A percentile compares a stretch with the other conserved stretches of the same genome.
Conservation (phyloP, 352 stramenopile species). For the Globisporangium paddicum region DNA sequence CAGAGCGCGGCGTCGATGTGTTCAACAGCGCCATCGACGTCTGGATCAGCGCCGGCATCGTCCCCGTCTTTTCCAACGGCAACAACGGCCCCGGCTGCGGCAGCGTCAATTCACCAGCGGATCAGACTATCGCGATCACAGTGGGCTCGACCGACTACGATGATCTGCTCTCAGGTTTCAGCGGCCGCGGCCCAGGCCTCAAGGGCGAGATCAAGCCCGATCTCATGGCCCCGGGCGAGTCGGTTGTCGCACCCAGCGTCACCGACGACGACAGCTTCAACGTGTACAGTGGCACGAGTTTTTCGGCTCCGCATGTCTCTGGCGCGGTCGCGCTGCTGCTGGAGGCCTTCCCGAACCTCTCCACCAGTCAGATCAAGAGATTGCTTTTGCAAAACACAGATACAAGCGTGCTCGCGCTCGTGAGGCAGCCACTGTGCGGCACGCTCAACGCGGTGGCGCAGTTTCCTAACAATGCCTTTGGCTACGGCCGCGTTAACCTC, state of each 20-base stretch:
- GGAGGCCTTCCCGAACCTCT: slow-evolving; percentile 25
- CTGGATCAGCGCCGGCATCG: slow-evolving; percentile 47
- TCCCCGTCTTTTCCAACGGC: slow-evolving; percentile 48
- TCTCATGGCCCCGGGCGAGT: slow-evolving; percentile 28
- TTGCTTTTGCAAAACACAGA: slow-evolving; percentile 17
- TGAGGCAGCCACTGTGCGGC: slow-evolving; percentile 6
- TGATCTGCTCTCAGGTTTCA: slow-evolving; percentile 27
- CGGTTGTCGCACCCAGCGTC: slow-evolving; percentile 19
- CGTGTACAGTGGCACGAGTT: slow-evolving; percentile 29
- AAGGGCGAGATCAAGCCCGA: slow-evolving; percentile 42
- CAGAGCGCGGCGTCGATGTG: slow-evolving; percentile 22
- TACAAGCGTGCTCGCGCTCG: slow-evolving; percentile 8
- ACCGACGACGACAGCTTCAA: slow-evolving; percentile 8
- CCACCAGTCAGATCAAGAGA: slow-evolving; percentile 18
- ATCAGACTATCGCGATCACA: slow-evolving; percentile 30
- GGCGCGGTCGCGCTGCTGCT: slow-evolving; percentile 34
- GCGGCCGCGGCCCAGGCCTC: slow-evolving; percentile 29
- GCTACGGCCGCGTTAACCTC: slow-evolving; percentile 45
- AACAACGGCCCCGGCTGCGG: slow-evolving; percentile 39
- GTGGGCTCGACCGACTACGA: slow-evolving; percentile 39
- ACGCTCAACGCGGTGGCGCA: neutral
- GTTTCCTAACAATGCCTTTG: slow-evolving; percentile 59
- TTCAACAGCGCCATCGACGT: slow-evolving; percentile 31
- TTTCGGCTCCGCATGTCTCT: slow-evolving; percentile 33
- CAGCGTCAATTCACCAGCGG: slow-evolving; percentile 31